Conservation (phyloP, 768 basidiomycete species). For the Xanthoconium stramineum region DNA sequence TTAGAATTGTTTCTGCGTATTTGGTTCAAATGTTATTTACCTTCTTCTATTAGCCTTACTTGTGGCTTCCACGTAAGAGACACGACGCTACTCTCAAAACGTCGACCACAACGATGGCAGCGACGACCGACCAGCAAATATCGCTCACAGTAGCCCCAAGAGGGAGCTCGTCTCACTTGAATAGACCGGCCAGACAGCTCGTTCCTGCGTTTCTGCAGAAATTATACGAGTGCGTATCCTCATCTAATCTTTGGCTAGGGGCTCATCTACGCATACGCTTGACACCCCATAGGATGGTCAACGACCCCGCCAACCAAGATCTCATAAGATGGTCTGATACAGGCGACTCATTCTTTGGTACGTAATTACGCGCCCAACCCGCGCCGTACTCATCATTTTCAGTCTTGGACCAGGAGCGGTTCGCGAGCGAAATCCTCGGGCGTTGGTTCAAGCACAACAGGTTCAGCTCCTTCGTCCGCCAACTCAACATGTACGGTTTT, state of each 20-base stretch:
- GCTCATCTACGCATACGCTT: constrained; percentile 7
- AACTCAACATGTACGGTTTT: constrained; percentile 96
- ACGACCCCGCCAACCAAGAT: constrained; percentile 75
- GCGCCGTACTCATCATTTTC: constrained; percentile 1
- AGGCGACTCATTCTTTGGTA: constrained; percentile 92
- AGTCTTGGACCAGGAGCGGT: constrained; percentile 92
- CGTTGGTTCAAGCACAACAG: constrained; percentile 98
- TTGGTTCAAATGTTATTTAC: constrained; percentile 3
- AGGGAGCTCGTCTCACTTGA: constrained; percentile 38
- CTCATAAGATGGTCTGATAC: constrained; percentile 90
- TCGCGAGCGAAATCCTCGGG: constrained; percentile 85
- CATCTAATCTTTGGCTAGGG: constrained; percentile 12
- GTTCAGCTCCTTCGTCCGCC: constrained; percentile 92
- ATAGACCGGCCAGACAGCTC: constrained; percentile 45
- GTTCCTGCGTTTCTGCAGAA: constrained; percentile 91
- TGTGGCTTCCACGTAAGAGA: constrained; percentile 14
- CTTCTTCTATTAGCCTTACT: constrained; percentile 12
- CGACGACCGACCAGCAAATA: constrained; percentile 56
- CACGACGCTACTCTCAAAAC: constrained; percentile 3
- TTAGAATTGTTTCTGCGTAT: constrained; percentile 16
- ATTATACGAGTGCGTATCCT: constrained; percentile 70
- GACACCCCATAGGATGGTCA: constrained; percentile 71
- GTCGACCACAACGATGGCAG: constrained; percentile 26
- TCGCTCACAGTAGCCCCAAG: constrained; percentile 49
- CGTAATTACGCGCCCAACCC: constrained; percentile 6